Percentiles rank a stretch among this genome's conserved stretches.
These are phyloP conservation scores for Colletotrichum limetticola DNA, from an alignment of 2,329 filamentous ascomycete genomes.

Conservation along the genomic window DNA sequence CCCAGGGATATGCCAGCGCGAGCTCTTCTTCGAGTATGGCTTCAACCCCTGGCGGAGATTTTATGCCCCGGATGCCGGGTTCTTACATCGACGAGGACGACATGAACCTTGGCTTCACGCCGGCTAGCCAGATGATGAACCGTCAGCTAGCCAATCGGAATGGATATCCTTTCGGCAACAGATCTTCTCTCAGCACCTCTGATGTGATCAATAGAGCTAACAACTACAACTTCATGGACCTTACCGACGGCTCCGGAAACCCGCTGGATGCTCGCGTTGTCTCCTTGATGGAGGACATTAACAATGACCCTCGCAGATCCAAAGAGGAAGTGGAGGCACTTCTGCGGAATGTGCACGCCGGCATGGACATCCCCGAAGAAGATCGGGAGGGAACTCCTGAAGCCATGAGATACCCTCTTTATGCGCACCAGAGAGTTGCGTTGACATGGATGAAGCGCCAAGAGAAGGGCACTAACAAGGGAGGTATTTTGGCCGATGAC, in stretches of 20 bases:
- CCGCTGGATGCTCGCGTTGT: constrained; percentile 40
- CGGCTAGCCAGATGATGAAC: constrained; percentile 5
- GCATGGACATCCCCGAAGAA: constrained; percentile 71
- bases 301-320: constrained; percentile 51
- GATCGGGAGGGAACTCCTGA: constrained; percentile 76
- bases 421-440: constrained; percentile 85
- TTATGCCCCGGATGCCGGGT: constrained; percentile 19
- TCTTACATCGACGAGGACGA: constrained; percentile 12
- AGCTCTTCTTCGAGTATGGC: constrained; percentile 9
- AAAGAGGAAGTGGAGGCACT: constrained; percentile 77
- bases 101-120: neutral
- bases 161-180: neutral
- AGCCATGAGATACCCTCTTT: constrained; percentile 74
- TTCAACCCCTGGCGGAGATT: constrained; percentile 2
- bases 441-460: constrained; percentile 80
- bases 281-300: constrained; percentile 42
- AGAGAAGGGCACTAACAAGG: constrained; percentile 79
- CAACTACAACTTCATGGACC: constrained; percentile 33
- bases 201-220: constrained; percentile 30
- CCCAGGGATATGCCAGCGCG: neutral
- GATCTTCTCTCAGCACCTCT: constrained; percentile 9
- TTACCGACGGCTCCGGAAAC: constrained; percentile 48
- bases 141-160: neutral
- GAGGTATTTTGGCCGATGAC: constrained; percentile 81
- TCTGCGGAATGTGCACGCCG: constrained; percentile 78